Conservation (phyloP, 2,329 filamentous ascomycete species). For the Cryphonectria parasitica region DNA sequence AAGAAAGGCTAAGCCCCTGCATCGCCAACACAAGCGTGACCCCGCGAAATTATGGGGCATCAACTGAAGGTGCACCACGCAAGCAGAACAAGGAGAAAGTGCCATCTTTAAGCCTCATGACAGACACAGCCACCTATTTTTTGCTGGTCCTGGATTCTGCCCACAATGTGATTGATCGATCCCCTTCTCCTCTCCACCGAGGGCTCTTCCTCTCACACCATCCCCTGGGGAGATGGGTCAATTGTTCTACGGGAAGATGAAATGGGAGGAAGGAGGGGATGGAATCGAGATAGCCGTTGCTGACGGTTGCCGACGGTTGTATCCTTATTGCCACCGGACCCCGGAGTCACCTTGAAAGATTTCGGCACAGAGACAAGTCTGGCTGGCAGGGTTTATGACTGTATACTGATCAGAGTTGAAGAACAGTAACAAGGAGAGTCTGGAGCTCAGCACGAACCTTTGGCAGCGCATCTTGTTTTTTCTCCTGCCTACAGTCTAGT, state of each 20-base stretch:
- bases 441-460: too few species aligned
- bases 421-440: neutral
- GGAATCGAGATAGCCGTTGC: neutral
- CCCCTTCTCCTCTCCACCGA: neutral
- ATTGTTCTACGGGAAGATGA: neutral
- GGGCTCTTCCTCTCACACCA: neutral
- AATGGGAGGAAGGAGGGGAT: neutral
- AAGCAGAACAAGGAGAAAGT: neutral
- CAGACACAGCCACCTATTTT: constrained; percentile 8
- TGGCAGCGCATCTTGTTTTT: too few species aligned
- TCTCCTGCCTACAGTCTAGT: too few species aligned
- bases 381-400: constrained; percentile 5
- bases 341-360: neutral
- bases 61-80: neutral
- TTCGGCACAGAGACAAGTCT: neutral
- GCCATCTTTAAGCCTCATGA: constrained; percentile 27
- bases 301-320: neutral
- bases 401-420: constrained; percentile 12
- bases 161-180: neutral
- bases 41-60: constrained; percentile 23
- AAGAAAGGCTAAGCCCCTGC: constrained; percentile 12
- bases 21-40: constrained; percentile 24
- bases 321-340: neutral
- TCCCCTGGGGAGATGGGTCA: neutral
- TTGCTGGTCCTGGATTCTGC: constrained; percentile 1